Evolutionary conservation across 2,329 filamentous ascomycete genomes (phyloP).

Genomic region (Xylariaceae sp.): DNA sequence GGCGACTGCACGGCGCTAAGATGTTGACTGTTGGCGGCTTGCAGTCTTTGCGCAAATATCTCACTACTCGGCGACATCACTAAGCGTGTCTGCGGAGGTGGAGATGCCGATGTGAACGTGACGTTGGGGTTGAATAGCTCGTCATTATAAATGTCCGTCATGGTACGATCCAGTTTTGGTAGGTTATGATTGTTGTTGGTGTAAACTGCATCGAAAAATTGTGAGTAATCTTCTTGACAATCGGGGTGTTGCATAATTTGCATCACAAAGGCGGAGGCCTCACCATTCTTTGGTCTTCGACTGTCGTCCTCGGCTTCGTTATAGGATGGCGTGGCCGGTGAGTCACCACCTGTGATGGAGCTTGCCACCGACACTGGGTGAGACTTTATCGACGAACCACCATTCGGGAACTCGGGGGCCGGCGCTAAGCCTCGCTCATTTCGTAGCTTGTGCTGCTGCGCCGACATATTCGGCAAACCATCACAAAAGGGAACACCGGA

Average conservation of each 20-base stretch:
- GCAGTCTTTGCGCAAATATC: conserved; percentile 74
- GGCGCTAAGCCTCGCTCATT: conserved; percentile 49
- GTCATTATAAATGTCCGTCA: conserved; percentile 83
- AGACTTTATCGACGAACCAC: conserved; percentile 43
- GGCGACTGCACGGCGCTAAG: conserved; percentile 61
- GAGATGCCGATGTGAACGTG: conserved; percentile 58
- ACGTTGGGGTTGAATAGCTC: conserved; percentile 79
- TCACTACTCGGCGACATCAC: conserved; percentile 57
- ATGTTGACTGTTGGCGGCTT: conserved; percentile 77
- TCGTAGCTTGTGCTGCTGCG: conserved; percentile 44
- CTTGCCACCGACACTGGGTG: conserved; percentile 61
- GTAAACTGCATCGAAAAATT: conserved; percentile 58
- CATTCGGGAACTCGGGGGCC: conserved; percentile 48
- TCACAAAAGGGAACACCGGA: conserved; percentile 42
- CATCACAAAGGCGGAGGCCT: conserved; percentile 37
- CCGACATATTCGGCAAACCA: conserved; percentile 30
- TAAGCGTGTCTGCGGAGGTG: conserved; percentile 48
- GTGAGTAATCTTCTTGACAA: conserved; percentile 71
- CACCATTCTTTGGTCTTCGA: conserved; percentile 59
- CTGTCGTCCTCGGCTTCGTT: conserved; percentile 49
- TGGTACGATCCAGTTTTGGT: conserved; percentile 82
- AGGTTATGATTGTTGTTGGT: conserved; percentile 49
- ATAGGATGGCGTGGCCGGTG: conserved; percentile 58
- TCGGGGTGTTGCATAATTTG: conserved; percentile 33
- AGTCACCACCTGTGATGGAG: conserved; percentile 58